phyloP scores from a whole-genome alignment of 2,329 filamentous ascomycete species.

The Pseudomassariella vexata region DNA sequence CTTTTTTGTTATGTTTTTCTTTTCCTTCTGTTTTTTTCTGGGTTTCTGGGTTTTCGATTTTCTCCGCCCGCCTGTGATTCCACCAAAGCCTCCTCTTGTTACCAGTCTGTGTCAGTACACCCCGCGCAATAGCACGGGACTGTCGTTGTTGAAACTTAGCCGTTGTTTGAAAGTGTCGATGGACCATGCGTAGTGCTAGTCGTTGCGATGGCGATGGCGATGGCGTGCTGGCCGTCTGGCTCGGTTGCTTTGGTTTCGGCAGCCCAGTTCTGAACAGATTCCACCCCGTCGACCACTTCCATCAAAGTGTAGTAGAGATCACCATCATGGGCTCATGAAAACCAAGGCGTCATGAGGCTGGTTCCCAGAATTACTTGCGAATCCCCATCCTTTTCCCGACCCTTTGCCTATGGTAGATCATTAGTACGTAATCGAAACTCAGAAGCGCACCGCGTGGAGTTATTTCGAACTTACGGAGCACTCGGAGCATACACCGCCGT shows the following conservation, averaged over 20 bases:
- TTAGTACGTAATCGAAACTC: not conserved
- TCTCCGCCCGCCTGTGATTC: too few relatives aligned
- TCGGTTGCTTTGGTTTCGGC: conserved; percentile 27
- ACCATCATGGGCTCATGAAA: conserved; percentile 38
- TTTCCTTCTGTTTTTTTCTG: too few relatives aligned
- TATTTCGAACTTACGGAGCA: conserved; percentile 44
- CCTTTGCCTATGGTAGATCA: conserved; percentile 34
- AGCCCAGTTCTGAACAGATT: conserved; percentile 31
- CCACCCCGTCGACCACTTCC: conserved; percentile 34
- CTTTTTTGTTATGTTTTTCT: too few relatives aligned
- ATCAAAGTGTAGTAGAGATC: conserved; percentile 41
- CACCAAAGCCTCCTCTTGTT: too few relatives aligned
- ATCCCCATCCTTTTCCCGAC: conserved; percentile 37
- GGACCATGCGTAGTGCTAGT: conserved; percentile 9
- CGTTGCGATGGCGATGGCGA: conserved; percentile 15
- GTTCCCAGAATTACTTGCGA: conserved; percentile 18
- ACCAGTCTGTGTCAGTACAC: too few relatives aligned
- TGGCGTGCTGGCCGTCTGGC: conserved; percentile 7
- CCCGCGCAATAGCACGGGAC: too few relatives aligned
- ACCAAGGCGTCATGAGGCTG: conserved; percentile 36
- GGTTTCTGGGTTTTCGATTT: too few relatives aligned
- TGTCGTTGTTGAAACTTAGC: too few relatives aligned
- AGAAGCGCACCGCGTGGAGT: too few relatives aligned
- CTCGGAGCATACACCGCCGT: conserved; percentile 40
- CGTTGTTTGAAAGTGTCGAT: conserved; percentile 2